phyloP scores from a whole-genome alignment of 805 yeast species.

The Spathaspora girioi region DNA sequence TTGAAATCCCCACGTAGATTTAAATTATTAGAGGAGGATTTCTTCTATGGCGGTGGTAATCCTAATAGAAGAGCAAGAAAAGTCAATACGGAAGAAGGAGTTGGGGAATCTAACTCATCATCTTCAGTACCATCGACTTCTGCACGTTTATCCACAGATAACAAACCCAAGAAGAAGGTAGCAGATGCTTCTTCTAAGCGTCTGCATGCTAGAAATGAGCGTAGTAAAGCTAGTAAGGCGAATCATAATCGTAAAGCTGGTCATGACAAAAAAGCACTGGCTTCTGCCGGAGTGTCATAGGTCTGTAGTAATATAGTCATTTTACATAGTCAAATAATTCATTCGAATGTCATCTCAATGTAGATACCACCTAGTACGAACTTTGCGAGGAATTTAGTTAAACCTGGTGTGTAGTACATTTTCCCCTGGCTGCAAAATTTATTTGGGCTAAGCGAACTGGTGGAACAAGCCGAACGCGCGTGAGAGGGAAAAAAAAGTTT shows the following conservation, averaged over 20 bases:
- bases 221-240: constrained; percentile 53
- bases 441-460: not conserved
- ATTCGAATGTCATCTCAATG: not conserved
- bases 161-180: not conserved
- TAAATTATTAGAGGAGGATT: constrained; percentile 59
- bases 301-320: not conserved
- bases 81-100: constrained; percentile 1
- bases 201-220: constrained; percentile 44
- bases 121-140: not conserved
- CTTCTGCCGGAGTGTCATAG: not conserved
- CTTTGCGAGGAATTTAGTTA: no score
- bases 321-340: not conserved
- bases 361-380: no score
- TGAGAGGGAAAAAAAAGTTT: not conserved
- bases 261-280: constrained; percentile 48
- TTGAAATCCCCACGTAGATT: constrained; percentile 61
- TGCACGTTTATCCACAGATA: not conserved
- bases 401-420: no score
- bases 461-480: not conserved
- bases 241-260: constrained; percentile 66
- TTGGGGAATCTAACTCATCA: not conserved
- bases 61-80: constrained; percentile 10
- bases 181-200: constrained; percentile 17
- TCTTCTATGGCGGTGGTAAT: constrained; percentile 30
- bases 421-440: not conserved